These are phyloP conservation scores for Melaleuca quinquenervia DNA, from an alignment of 345 rosid species.

Conservation along the genomic window DNA sequence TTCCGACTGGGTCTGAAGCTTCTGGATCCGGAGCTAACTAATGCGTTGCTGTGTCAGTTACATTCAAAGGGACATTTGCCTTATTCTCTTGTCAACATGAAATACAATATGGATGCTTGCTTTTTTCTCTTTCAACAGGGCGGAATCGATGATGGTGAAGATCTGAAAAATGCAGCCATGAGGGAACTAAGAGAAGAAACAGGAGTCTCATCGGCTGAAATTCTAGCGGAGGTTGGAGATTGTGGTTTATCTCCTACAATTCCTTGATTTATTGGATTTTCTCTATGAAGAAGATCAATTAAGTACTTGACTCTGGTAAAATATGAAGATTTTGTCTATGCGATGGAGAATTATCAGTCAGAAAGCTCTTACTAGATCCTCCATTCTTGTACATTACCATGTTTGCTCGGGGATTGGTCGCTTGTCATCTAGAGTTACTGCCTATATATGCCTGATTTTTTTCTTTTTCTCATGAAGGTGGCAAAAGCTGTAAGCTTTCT, in stretches of 20 bases:
- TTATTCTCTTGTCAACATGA: not conserved
- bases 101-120: not conserved
- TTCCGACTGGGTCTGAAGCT: not conserved
- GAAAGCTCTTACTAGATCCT: not conserved
- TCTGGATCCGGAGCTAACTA: not conserved
- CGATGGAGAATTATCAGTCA: not conserved
- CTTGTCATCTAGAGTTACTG: not conserved
- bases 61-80: not conserved
- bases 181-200: conserved; percentile 95
- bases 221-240: conserved; percentile 55
- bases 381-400: not conserved
- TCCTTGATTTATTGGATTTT: not conserved
- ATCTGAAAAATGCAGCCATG: conserved; percentile 72
- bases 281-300: not conserved
- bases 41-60: not conserved
- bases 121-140: conserved; percentile 33
- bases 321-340: not conserved
- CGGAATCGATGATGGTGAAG: conserved; percentile 85
- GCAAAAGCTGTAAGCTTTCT: not conserved
- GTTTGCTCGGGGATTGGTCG: not conserved
- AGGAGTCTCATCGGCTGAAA: conserved; percentile 70
- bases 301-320: not conserved
- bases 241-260: not conserved
- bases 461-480: not conserved
- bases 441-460: not conserved